Percentiles rank a stretch among this genome's conserved stretches.
Conservation (phyloP, 306 rosid species). For the Trifolium pratense region DNA sequence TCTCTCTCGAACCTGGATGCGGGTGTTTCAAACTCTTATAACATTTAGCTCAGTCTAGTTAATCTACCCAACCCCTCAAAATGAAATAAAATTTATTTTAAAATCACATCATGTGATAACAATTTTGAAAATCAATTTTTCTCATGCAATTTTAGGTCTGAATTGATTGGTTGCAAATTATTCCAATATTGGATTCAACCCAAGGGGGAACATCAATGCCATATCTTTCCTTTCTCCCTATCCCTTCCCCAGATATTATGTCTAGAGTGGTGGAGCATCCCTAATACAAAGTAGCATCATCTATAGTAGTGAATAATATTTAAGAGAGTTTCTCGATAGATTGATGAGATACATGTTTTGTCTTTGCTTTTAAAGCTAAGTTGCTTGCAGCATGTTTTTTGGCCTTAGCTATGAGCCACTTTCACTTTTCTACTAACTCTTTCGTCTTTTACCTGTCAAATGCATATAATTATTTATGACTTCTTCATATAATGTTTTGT, state of each 20-base stretch:
- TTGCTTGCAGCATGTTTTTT: conserved; percentile 45
- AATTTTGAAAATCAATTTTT: not conserved
- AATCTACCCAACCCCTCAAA: not conserved
- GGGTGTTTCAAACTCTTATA: no score
- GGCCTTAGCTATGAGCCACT: conserved; percentile 42
- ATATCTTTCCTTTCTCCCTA: not conserved
- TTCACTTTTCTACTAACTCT: conserved; percentile 50
- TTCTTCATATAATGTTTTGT: not conserved
- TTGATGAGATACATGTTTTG: conserved; percentile 52
- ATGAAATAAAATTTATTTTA: not conserved
- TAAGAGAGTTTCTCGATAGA: conserved; percentile 39
- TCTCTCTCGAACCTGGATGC: no score
- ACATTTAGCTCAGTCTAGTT: no score
- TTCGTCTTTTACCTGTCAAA: conserved; percentile 47
- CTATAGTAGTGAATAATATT: conserved; percentile 28
- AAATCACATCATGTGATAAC: not conserved
- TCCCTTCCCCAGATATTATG: conserved; percentile 13
- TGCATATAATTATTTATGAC: conserved; percentile 40
- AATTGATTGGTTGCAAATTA: not conserved
- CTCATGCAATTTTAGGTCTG: not conserved
- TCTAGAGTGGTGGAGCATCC: conserved; percentile 45
- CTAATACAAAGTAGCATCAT: not conserved
- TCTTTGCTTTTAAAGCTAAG: conserved; percentile 45
- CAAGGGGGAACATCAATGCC: conserved; percentile 11
- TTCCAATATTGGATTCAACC: conserved; percentile 8